Evolutionary conservation across 345 rosid species (phyloP).

Genomic region (Salix dunnii): DNA sequence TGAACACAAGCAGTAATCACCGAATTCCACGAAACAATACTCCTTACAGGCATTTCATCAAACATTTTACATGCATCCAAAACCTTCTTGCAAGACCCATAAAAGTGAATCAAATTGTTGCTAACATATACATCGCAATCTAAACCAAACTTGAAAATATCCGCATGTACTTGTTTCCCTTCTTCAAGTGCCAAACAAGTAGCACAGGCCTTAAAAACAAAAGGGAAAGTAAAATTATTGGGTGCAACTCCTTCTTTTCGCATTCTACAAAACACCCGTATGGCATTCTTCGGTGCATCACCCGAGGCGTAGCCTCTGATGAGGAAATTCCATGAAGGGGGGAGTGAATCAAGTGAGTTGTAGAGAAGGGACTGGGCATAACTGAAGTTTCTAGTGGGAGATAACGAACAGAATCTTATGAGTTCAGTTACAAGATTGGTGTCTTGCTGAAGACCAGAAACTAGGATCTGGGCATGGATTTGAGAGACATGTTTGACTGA

Average conservation of each 20-base stretch:
- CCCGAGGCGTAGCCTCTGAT: conserved; percentile 60
- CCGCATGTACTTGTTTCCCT: conserved; percentile 67
- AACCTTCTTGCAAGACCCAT: conserved; percentile 63
- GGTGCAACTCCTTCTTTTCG: conserved; percentile 52
- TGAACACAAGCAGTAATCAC: conserved; percentile 59
- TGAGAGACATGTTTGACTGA: conserved; percentile 52
- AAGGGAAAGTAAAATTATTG: conserved; percentile 68
- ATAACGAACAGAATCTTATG: conserved; percentile 44
- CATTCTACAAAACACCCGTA: conserved; percentile 53
- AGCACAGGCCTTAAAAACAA: conserved; percentile 64
- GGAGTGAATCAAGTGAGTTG: conserved; percentile 34
- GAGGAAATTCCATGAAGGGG: conserved; percentile 62
- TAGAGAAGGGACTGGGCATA: conserved; percentile 47
- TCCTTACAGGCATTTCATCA: conserved; percentile 63
- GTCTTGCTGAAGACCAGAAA: conserved; percentile 50
- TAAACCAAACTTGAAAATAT: conserved; percentile 58
- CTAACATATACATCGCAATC: conserved; percentile 58
- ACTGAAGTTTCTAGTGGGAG: conserved; percentile 39
- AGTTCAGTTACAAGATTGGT: conserved; percentile 48
- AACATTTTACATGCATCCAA: conserved; percentile 56
- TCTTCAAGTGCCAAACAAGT: conserved; percentile 40
- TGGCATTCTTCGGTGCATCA: conserved; percentile 48
- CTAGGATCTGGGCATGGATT: conserved; percentile 56
- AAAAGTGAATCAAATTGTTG: conserved; percentile 60
- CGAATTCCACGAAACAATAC: conserved; percentile 75